Base-by-base conservation (phyloP, 1,139 yeast genomes). In the Spathaspora sp. region DNA sequence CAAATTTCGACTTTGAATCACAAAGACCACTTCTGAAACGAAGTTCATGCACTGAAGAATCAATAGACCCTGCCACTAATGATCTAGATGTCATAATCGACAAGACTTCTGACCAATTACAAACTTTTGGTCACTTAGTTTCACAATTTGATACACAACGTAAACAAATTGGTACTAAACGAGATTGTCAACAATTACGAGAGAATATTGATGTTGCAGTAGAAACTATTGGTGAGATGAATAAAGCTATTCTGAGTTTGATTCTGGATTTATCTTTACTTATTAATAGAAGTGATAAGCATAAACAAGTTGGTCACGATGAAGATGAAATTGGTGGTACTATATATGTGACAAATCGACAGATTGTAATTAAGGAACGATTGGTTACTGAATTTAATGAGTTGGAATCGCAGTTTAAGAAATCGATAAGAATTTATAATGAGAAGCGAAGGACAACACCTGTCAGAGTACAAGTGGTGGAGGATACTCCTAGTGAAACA, bases 1-100 rank as follows among this genome's bases (percentile, higher is more conserved):
- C 84, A 39, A 76, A 77, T 49, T 67, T 66, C 41, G 87, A 82
- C 59, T 52, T 79, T 10, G 87, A 82, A 58, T 80, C 86, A 2
- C 86, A 82, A 52, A 65, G 52, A 44, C 60, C 64, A 16, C 41
- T 54, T 7, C 43, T 49, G 3, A 51, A 51, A 27, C 38, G 42
- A 11, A 37, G 46, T 11, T 43, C 48, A 4, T 4, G 23, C 4
- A 20, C 39, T 13, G 39, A 37, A 24, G 39, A 37, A 5, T 17
- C 25, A 4, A 24, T 37, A n/a, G 39, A 37, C 13, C 39, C 39
- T 2, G 39, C 10, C 2, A 15, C 45, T 15, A 59, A 56, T 41
- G 74, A 70, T 41, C 54, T 73, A 42, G 77, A 71, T 45, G 43
- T 38, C 3, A 67, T 72, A 15, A 66, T 72, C 17, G 45, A 51